Percentiles rank a stretch among this genome's conserved stretches.
Evolutionary conservation across 331 rosid species (phyloP).

Genomic region (Stylosanthes scabra): DNA sequence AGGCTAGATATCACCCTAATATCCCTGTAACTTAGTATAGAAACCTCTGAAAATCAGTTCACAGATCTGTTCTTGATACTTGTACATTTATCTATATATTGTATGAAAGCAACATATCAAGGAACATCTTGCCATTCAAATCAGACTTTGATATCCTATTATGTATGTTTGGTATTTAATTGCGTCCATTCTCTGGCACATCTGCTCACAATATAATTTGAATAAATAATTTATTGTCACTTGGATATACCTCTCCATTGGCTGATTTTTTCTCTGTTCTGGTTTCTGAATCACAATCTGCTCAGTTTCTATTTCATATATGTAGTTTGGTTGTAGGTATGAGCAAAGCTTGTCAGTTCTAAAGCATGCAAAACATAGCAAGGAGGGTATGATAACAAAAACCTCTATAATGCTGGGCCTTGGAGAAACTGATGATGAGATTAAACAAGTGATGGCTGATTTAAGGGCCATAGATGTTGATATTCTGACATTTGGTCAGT

Average conservation of each 20-base stretch:
- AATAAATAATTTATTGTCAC: not conserved
- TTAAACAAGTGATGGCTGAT: constrained; percentile 80
- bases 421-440: constrained; percentile 91
- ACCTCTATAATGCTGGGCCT: constrained; percentile 97
- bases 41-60: no score
- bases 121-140: no score
- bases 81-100: no score
- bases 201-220: not conserved
- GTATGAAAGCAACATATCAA: no score
- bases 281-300: constrained; percentile 27
- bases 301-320: constrained; percentile 32
- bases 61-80: no score
- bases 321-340: constrained; percentile 64
- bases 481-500: constrained; percentile 93
- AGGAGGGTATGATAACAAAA: constrained; percentile 92
- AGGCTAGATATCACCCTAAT: no score
- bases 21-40: no score
- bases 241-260: not conserved
- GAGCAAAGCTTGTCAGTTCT: constrained; percentile 89
- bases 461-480: constrained; percentile 87
- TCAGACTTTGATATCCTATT: no score
- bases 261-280: constrained; percentile 9
- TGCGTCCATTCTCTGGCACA: not conserved
- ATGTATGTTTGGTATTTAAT: constrained; percentile 5
- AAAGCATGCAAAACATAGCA: constrained; percentile 76